These are phyloP conservation scores for Cercospora citrullina DNA, from an alignment of 2,329 filamentous ascomycete species.

Conservation along the genomic window DNA sequence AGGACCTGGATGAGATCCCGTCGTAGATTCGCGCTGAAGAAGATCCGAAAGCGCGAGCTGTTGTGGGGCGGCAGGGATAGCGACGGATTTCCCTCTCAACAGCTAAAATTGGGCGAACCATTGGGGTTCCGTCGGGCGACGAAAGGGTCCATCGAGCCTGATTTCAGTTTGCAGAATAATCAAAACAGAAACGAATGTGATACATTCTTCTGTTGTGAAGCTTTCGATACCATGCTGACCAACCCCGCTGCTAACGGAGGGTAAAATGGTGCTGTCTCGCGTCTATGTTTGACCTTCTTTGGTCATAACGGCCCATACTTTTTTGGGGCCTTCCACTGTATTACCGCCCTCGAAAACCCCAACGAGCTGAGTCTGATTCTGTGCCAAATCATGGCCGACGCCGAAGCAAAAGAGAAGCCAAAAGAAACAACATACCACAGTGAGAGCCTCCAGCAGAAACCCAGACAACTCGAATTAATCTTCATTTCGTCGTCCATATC, in stretches of 20 bases:
- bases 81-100: neutral
- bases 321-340: constrained; percentile 12
- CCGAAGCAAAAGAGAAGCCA: constrained; percentile 18
- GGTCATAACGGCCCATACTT: constrained; percentile 12
- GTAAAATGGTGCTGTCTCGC: constrained; percentile 7
- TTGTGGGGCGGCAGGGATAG: constrained; percentile 1
- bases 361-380: constrained; percentile 19
- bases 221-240: constrained; percentile 25
- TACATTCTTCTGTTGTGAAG: constrained; percentile 12
- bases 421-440: constrained; percentile 26
- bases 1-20: constrained; percentile 7
- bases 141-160: neutral
- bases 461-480: constrained; percentile 25
- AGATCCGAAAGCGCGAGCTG: constrained; percentile 14
- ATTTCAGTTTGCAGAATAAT: neutral
- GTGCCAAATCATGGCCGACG: constrained; percentile 15
- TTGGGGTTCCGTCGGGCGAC: constrained; percentile 10
- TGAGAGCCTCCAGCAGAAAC: constrained; percentile 22
- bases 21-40: constrained; percentile 8
- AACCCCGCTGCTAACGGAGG: constrained; percentile 22
- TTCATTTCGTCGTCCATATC: constrained; percentile 31
- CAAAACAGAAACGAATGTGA: neutral
- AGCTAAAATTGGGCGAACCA: constrained; percentile 13
- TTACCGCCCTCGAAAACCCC: constrained; percentile 14
- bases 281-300: constrained; percentile 19